These are phyloP conservation scores for Phytopythium chamaehyphon DNA, from an alignment of 352 stramenopile species.

Conservation along the genomic window DNA sequence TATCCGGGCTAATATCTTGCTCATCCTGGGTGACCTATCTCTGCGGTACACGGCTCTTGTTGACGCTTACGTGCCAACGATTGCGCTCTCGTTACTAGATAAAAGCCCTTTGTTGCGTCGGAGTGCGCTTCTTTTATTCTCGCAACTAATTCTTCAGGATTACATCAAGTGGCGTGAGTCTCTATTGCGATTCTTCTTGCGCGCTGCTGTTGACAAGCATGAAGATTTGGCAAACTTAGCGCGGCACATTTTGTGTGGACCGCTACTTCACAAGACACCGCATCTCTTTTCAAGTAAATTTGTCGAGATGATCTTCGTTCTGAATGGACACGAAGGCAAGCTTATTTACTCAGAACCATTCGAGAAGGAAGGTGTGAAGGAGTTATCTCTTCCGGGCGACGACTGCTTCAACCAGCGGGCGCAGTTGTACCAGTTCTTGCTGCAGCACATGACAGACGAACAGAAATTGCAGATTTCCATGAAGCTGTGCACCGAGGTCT, in stretches of 20 bases:
- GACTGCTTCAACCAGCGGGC: conserved; percentile 62
- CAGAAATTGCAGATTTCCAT: conserved; percentile 96
- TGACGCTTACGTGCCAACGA: conserved; percentile 94
- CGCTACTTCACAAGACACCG: conserved; percentile 89
- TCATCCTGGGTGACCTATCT: conserved; percentile 96
- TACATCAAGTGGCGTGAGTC: conserved; percentile 98
- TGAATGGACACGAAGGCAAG: conserved; percentile 85
- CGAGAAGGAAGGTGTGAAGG: conserved; percentile 59
- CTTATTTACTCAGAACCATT: conserved; percentile 63
- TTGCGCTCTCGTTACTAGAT: conserved; percentile 93
- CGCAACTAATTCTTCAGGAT: conserved; percentile 95
- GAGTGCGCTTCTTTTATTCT: conserved; percentile 94
- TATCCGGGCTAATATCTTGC: conserved; percentile 95
- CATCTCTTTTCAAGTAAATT: conserved; percentile 96
- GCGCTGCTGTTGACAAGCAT: conserved; percentile 92
- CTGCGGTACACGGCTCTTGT: conserved; percentile 96
- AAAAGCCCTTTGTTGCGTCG: conserved; percentile 87
- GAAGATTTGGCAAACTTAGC: conserved; percentile 91
- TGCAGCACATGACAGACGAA: conserved; percentile 94
- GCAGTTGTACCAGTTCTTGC: conserved; percentile 92
- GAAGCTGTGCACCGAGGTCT: conserved; percentile 92
- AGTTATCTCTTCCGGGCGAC: conserved; percentile 56
- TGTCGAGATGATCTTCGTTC: conserved; percentile 96
- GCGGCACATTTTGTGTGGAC: conserved; percentile 89
- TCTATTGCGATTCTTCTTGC: conserved; percentile 94